Conservation (phyloP, 2,329 filamentous ascomycete genomes). For the Botrytis porri region DNA sequence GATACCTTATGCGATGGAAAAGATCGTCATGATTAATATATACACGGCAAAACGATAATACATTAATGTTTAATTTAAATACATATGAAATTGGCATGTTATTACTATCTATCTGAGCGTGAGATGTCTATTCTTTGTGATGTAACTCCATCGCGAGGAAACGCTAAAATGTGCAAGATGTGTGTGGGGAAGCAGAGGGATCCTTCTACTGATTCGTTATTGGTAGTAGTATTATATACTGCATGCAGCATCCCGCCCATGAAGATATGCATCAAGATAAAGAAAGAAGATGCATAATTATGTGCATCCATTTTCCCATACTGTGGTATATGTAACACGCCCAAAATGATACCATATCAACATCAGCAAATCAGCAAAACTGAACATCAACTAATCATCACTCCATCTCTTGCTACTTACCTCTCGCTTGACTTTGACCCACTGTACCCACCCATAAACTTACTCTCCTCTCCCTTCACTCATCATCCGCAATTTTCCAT, state of each 20-base stretch:
- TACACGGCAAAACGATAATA: background rate
- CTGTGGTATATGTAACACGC: too few species aligned
- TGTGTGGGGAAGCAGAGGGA: background rate
- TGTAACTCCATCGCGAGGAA: background rate
- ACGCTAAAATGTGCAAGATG: too few species aligned
- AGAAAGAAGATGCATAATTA: background rate
- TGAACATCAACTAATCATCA: background rate
- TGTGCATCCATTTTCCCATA: background rate
- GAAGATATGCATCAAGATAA: background rate
- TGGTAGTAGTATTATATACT: background rate
- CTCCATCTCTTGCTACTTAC: background rate
- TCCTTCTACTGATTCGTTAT: background rate
- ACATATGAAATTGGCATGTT: background rate
- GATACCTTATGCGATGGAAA: background rate
- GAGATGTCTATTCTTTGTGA: background rate
- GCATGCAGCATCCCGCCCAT: background rate
- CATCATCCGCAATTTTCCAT: background rate
- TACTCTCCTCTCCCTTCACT: background rate
- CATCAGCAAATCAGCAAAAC: background rate
- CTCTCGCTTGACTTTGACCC: background rate
- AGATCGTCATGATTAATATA: background rate
- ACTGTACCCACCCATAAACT: background rate
- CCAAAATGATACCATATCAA: background rate
- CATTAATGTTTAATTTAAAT: slow-evolving; percentile 15
- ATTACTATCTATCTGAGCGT: background rate